Base-by-base conservation (phyloP, 2,329 filamentous ascomycete species). In the Monosporascus sp. region DNA sequence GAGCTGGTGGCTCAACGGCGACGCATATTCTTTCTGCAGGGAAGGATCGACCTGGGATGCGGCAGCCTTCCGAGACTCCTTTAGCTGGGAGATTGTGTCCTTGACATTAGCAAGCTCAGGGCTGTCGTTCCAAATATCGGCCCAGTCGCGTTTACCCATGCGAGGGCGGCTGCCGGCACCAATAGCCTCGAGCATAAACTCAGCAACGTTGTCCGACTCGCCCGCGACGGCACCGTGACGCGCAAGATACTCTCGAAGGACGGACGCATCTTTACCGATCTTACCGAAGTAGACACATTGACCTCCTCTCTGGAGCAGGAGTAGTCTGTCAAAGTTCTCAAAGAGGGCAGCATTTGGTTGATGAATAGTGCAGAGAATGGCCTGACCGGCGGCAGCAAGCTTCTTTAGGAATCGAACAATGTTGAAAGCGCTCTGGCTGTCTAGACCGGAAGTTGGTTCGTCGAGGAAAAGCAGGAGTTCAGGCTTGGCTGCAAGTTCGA, bases 341-440 rank as follows among this genome's bases (percentile, higher is more conserved):
- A 96, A 96, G 0, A 96, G 78, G 0, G 89, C 85, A 17, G 89
- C 88, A 60, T 91, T 93, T 1, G 91, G 91, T 68, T 96, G 91
- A 69, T 96, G 91, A 58, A 96, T 96, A 0, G 91, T 96, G 73
- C 90, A 95, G 3, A 96, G 80, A 61, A 96, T 91, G 9, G 91
- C 91, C 67, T 96, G 91, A 2, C 91, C 91, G 3, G 88, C 87
- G n/a, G 80, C 77, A 49, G 87, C 85, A 6, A 91, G 79, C 72
- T 90, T 91, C 63, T 83, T 84, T n/a, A 91, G 74, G 76, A 91
- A 89, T 36, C 86, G 84, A 26, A 90, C 84, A 59, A 90, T 90
- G 69, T 89, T 89, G 74, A 86, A 91, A 19, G 88, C 86, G 53
- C 80, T 84, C 67, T 89, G 85, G 31, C 80, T 84, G 65, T 89